These are phyloP conservation scores for Meyerozyma elateridarum DNA, from an alignment of 1,139 yeast genomes.

Conservation along the genomic window DNA sequence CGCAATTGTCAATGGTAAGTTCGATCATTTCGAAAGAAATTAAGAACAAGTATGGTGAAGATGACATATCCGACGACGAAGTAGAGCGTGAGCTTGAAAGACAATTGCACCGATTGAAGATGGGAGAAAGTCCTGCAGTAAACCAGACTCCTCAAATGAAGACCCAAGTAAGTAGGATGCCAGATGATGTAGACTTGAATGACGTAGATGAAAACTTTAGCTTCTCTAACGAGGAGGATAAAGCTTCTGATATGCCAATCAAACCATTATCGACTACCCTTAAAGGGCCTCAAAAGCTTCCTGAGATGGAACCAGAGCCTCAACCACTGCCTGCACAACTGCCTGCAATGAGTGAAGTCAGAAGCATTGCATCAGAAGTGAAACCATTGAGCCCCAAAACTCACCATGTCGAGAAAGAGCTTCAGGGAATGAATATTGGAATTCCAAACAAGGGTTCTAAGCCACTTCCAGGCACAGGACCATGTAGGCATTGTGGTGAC, in stretches of 20 bases:
- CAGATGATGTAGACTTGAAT: background rate
- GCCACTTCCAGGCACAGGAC: constrained; percentile 60
- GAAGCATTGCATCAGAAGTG: constrained; percentile 5
- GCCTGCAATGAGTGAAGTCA: too few species aligned
- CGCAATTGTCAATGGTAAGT: constrained; percentile 41
- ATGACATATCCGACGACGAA: constrained; percentile 33
- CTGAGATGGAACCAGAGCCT: too few species aligned
- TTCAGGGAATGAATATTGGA: constrained; percentile 20
- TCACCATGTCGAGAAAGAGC: constrained; percentile 28
- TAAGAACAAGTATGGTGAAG: constrained; percentile 16
- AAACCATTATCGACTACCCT: too few species aligned
- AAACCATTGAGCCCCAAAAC: constrained; percentile 31
- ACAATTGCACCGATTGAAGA: constrained; percentile 35
- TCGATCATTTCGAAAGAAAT: constrained; percentile 37
- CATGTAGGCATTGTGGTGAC: constrained; percentile 61
- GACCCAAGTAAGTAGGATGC: background rate
- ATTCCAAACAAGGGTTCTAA: constrained; percentile 1
- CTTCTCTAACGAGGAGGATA: constrained; percentile 3
- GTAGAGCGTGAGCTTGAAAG: constrained; percentile 38
- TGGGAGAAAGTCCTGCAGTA: constrained; percentile 16
- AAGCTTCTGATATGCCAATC: constrained; percentile 12
- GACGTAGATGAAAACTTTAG: too few species aligned
- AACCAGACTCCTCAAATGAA: background rate
- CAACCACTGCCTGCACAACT: too few species aligned
- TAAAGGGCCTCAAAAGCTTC: too few species aligned